Evolutionary conservation across 495 filamentous ascomycete species (phyloP).

Genomic region (Aspergillus wentii): DNA sequence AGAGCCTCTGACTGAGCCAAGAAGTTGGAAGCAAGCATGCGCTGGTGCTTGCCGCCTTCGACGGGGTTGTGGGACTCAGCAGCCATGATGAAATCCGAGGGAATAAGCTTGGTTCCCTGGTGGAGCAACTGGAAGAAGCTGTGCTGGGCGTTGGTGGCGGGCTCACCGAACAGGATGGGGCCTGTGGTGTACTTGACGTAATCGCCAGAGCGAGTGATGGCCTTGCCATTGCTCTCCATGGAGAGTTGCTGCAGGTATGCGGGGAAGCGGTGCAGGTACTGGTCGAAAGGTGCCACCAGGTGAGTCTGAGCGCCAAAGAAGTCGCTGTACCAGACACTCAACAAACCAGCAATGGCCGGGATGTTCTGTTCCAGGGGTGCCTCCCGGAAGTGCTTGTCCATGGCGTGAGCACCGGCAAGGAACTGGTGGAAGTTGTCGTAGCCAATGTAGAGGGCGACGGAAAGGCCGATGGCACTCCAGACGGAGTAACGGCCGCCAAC

Average conservation of each 20-base stretch:
- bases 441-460: constrained; percentile 89
- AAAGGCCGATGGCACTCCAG: constrained; percentile 97
- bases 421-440: constrained; percentile 97
- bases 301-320: constrained; percentile 98
- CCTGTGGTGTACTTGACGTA: constrained; percentile 97
- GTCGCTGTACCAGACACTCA: constrained; percentile 98
- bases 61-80: constrained; percentile 95
- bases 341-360: constrained; percentile 81
- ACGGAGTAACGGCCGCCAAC: constrained; percentile 97
- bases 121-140: constrained; percentile 99
- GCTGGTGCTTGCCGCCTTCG: constrained; percentile 87
- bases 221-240: constrained; percentile 99
- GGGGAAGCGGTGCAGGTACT: constrained; percentile 98
- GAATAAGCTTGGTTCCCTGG: constrained; percentile 98
- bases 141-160: constrained; percentile 98
- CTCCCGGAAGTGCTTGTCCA: constrained; percentile 96
- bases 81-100: constrained; percentile 94
- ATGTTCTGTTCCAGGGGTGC: constrained; percentile 93
- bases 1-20: constrained; percentile 95
- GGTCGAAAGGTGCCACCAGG: constrained; percentile 95
- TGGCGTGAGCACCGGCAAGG: constrained; percentile 89
- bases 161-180: constrained; percentile 93
- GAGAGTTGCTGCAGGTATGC: constrained; percentile 98
- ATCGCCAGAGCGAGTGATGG: constrained; percentile 83
- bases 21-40: constrained; percentile 98